Evolutionary conservation across 2,329 filamentous ascomycete genomes (phyloP), one percentile per base, ranked within the genome.

Genomic region (Arthrobotrys sinensis): DNA sequence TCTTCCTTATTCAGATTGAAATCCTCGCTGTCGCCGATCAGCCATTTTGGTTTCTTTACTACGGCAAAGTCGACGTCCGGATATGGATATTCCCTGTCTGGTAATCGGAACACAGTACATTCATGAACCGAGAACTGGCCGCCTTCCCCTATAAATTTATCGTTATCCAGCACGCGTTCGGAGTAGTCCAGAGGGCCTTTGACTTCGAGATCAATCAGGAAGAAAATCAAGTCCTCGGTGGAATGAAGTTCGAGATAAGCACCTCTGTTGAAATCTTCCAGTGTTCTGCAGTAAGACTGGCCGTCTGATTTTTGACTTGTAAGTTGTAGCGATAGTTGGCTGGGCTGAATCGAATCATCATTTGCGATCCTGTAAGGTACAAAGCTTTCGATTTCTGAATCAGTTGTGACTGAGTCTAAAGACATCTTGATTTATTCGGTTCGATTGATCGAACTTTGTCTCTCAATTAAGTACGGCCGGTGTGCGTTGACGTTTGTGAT

Each of bases 141-240:
- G 24, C 52, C 52, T 57, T 57, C 52, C 4, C 52, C 52, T 34
- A 57, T 57, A 57, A 57, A 57, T 36, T 57, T 57, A 8, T 57
- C 24, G 12, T 34, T 6, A 1, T 19, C 21, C 3, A 7, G 14
- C 28, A 14, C n/a, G 12, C n/a, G 1, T 34, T 57, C 52, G 7
- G 10, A 7, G 28, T 57, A 57, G 1, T 36, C 24, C 16, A 57
- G 14, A n/a, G 52, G 52, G 16, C 52, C 52, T 8, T 57, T 12
- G 14, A 36, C 12, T 3, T 12, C 52, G n/a, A 36, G 21, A 1
- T 14, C 4, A 34, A 57, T 32, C 21, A 57, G 11, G 11, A 32
- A 57, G 52, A 7, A 36, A 36, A 57, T 36, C 52, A 57, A n/a
- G 11, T 34, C 12, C 12, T 57, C 36, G 10, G 52, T n/a, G 36